Conservation (phyloP, 495 filamentous ascomycete species). For the Xylaria castorea region DNA sequence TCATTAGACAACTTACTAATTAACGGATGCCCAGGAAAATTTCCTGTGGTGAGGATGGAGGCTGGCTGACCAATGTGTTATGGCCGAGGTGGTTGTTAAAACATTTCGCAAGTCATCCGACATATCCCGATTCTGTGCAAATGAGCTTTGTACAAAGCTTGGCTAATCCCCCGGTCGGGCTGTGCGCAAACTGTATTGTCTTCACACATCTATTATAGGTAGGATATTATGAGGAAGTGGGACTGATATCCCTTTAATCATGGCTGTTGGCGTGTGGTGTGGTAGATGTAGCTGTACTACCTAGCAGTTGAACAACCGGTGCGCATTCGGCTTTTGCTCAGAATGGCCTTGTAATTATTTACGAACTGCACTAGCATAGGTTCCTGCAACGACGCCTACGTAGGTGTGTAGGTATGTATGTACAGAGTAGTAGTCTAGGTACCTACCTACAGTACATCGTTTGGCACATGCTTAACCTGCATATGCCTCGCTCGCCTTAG, state of each 20-base stretch:
- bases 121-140: neutral
- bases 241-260: constrained; percentile 7
- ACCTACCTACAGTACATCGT: neutral
- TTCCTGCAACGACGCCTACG: neutral
- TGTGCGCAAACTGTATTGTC: neutral
- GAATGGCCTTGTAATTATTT: neutral
- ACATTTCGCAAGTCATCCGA: neutral
- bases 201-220: neutral
- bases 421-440: neutral
- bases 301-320: too few relatives aligned
- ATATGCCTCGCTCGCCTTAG: constrained; percentile 4
- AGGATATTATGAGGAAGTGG: neutral
- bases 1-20: too few relatives aligned
- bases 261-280: too few relatives aligned
- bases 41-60: neutral
- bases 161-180: neutral
- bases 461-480: neutral
- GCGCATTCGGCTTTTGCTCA: too few relatives aligned
- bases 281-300: too few relatives aligned
- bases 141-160: neutral
- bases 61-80: neutral
- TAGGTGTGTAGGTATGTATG: too few relatives aligned
- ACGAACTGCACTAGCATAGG: neutral
- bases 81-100: neutral
- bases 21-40: neutral